Conservation (phyloP, 164 flowering plant species). For the Houttuynia cordata region DNA sequence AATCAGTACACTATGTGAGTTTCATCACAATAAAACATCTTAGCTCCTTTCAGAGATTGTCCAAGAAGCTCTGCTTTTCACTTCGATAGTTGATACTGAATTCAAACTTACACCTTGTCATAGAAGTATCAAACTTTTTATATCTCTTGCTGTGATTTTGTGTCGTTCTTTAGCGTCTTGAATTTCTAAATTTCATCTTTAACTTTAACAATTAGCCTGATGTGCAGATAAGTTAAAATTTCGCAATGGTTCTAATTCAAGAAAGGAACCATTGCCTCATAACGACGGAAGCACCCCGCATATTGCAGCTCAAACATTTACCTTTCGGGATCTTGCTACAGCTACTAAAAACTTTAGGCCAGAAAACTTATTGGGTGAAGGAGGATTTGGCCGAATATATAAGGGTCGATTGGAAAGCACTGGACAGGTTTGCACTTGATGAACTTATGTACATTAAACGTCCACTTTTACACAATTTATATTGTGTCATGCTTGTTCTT, state of each 20-base stretch:
- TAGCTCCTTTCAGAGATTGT: not conserved
- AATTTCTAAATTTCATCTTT: not conserved
- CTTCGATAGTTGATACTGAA: not conserved
- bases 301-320: constrained; percentile 82
- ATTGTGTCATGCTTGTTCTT: not conserved
- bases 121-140: not conserved
- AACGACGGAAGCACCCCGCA: constrained; percentile 51
- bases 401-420: constrained; percentile 74
- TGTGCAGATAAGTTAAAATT: constrained; percentile 47
- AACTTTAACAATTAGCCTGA: not conserved
- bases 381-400: constrained; percentile 90
- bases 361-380: constrained; percentile 79
- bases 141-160: not conserved
- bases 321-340: constrained; percentile 71
- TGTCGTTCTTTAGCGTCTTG: not conserved
- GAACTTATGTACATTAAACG: not conserved
- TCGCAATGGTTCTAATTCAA: constrained; percentile 38
- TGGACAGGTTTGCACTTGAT: constrained; percentile 41
- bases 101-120: not conserved
- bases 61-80: not conserved
- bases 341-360: constrained; percentile 77
- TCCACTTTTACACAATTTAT: no score
- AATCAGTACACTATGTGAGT: not conserved
- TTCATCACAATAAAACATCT: no score
- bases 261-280: constrained; percentile 40